Conservation (phyloP, 345 rosid genomes). For the Moringa oleifera region DNA sequence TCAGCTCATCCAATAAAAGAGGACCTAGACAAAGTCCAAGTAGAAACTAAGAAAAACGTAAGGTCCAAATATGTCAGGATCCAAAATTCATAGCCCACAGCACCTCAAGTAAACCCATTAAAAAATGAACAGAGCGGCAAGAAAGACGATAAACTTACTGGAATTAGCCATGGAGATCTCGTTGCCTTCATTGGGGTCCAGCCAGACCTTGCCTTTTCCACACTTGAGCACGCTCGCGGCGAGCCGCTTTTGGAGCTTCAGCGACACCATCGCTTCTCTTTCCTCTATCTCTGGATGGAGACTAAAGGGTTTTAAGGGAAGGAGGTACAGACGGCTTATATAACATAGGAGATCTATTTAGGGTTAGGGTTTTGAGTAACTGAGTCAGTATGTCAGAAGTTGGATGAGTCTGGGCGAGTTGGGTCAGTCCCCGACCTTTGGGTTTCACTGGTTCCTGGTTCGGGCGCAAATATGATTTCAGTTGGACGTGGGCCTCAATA, state of each 20-base stretch:
- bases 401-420: not conserved
- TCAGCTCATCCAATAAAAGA: too few relatives aligned
- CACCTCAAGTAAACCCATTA: not conserved
- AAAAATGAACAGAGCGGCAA: not conserved
- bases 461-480: too few relatives aligned
- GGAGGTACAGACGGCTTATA: not conserved
- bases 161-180: conserved; percentile 83
- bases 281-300: conserved; percentile 5
- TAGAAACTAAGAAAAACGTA: too few relatives aligned
- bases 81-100: not conserved
- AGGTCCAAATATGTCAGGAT: too few relatives aligned
- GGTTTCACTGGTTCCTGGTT: too few relatives aligned
- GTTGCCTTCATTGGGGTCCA: conserved; percentile 57
- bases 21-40: too few relatives aligned
- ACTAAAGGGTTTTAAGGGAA: conserved; percentile 6
- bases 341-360: not conserved
- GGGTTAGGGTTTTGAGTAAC: conserved; percentile 25
- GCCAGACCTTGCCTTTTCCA: conserved; percentile 65
- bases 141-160: conserved; percentile 24
- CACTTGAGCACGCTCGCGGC: conserved; percentile 67
- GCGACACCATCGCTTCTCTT: conserved; percentile 45
- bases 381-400: too few relatives aligned
- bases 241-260: conserved; percentile 71
- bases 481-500: too few relatives aligned
- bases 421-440: too few relatives aligned